Evolutionary conservation across 2,329 filamentous ascomycete species (phyloP).

Genomic region (Meredithiella fracta): DNA sequence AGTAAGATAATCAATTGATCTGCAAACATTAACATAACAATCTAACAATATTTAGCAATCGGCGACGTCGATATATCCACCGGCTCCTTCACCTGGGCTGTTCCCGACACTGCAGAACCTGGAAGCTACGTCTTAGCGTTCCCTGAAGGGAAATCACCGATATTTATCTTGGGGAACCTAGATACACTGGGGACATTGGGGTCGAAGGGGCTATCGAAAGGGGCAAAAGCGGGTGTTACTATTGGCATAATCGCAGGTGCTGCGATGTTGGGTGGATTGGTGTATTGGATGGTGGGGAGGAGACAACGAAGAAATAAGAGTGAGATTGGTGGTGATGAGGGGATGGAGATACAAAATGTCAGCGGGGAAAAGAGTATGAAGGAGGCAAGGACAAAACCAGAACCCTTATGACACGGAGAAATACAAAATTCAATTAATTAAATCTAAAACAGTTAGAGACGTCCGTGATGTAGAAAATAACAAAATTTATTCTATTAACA

Average conservation of each 20-base stretch:
- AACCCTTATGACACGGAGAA: too few relatives aligned
- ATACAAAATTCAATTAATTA: too few relatives aligned
- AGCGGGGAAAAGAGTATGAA: not conserved
- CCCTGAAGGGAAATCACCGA: not conserved
- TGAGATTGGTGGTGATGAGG: too few relatives aligned
- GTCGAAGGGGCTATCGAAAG: not conserved
- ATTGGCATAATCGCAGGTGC: conserved; percentile 8
- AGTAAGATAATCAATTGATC: conserved; percentile 1
- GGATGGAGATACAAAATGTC: not conserved
- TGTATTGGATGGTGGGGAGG: too few relatives aligned
- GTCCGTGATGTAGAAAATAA: too few relatives aligned
- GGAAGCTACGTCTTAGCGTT: conserved; percentile 10
- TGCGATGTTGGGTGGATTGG: not conserved
- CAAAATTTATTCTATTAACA: not conserved
- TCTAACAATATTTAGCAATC: too few relatives aligned
- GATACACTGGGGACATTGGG: not conserved
- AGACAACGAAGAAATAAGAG: not conserved
- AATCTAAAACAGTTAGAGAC: too few relatives aligned
- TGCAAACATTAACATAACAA: too few relatives aligned
- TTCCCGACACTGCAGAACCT: conserved; percentile 7
- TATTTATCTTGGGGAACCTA: conserved; percentile 12
- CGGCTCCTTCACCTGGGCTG: conserved; percentile 10
- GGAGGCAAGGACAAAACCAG: too few relatives aligned
- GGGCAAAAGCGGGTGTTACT: conserved; percentile 9
- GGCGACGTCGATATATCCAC: conserved; percentile 1